Evolutionary conservation across 441 rosid species (phyloP), one percentile per base, ranked within the genome.

Genomic region (Omphalea diandra): DNA sequence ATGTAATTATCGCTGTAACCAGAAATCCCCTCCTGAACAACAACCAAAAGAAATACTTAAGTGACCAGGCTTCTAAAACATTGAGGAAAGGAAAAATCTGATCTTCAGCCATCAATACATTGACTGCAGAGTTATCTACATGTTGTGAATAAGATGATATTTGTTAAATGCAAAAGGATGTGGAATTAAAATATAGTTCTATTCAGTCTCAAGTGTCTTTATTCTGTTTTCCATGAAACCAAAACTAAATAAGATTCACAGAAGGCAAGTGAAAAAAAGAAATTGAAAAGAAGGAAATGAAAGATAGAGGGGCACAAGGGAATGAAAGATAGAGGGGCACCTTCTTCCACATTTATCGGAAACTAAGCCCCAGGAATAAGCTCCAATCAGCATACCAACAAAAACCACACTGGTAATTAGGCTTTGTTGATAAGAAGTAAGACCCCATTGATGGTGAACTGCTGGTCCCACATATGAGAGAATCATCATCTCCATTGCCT

Each of bases 401-500:
- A 94, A 94, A 69, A 94, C 97, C 12, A 84, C 86, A 38, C 85
- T 92, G 35, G 97, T 88, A 41, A 94, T 80, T 0, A 90, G 72
- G 79, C 97, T 90, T 71, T 94, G 93, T 74, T 90, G 78, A 29
- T 80, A 73, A 27, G 99, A 71, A 70, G 96, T 83, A 67, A 94
- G 96, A 74, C 54, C 75, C 99, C 99, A 94, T 0, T 77, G 67
- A 7, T 84, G 77, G 76, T 90, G 84, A 60, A 94, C 89, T 33
- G 96, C 94, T 15, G 98, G 93, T 54, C 99, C 99, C 2, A 94
- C 72, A 65, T 88, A 92, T 46, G 97, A 94, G 32, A 94, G 94
- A 31, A 94, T 89, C 98, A 94, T 94, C 91, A 94, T 84, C 75
- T 94, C 98, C 99, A 94, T 94, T 20, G 99, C 99, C 71, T 94